Conservation (phyloP, 495 filamentous ascomycete species). For the Neurospora sp. region DNA sequence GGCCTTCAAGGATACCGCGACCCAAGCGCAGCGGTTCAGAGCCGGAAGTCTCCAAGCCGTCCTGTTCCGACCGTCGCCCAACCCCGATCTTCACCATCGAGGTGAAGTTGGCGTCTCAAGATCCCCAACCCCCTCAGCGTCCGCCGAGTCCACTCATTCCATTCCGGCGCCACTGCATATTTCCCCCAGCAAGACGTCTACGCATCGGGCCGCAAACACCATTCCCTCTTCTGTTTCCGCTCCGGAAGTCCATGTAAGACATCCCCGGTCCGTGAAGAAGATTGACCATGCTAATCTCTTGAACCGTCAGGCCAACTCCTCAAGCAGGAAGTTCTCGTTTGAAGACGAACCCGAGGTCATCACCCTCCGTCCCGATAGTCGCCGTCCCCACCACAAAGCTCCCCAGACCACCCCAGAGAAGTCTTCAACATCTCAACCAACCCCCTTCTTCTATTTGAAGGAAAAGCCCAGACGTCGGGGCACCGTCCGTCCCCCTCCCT, state of each 20-base stretch:
- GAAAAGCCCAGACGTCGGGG: neutral
- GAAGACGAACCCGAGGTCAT: neutral
- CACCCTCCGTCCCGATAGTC: neutral
- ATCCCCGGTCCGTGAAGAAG: neutral
- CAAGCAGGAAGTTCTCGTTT: rapidly evolving
- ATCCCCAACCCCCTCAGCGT: rapidly evolving
- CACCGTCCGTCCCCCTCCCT: neutral
- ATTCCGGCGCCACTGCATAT: neutral
- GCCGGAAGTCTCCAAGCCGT: rapidly evolving
- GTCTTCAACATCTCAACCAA: neutral
- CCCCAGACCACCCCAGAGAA: neutral
- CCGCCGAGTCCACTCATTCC: neutral
- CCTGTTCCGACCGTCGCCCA: neutral
- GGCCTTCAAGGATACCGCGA: neutral
- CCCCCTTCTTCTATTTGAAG: neutral
- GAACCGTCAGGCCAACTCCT: neutral
- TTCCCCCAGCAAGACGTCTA: neutral
- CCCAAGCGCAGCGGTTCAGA: neutral
- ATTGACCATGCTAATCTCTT: neutral
- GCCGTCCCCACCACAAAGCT: neutral
- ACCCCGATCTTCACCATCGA: neutral
- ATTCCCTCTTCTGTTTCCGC: neutral
- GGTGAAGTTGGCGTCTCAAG: neutral
- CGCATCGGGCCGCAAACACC: neutral
- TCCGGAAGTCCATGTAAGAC: neutral